Evolutionary conservation across 2,329 filamentous ascomycete genomes (phyloP), one percentile per base, ranked within the genome.

Genomic region (Chaetomium olivaceum): DNA sequence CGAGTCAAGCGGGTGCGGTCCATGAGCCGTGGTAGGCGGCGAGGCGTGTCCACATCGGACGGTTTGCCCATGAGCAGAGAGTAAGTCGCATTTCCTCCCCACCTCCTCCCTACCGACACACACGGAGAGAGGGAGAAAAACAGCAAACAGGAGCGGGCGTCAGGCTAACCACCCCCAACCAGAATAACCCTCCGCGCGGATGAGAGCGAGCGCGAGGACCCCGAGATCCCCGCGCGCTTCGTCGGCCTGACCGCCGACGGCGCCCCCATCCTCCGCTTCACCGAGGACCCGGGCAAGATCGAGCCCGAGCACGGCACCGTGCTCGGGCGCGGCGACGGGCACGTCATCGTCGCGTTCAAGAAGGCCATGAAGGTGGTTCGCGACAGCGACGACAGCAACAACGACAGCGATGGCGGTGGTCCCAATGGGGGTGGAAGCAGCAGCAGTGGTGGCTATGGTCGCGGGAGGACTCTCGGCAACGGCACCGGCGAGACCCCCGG

Each of bases 231-330:
- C 39, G 74, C 73, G 58, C 71, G 78, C 29, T 77, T 83, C 4
- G 74, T 83, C 52, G 81, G 81, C 48, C 80, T 81, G 69, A 81
- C 80, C 1, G 73, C 81, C 11, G 76, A 79, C 4, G 81, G 81
- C 16, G 79, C 79, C 2, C 80, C 81, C 2, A 82, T 83, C 59
- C 70, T 83, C n/a, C 77, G 77, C 21, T 81, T 83, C 64, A 74
- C 70, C 43, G 72, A 77, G n/a, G 71, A 78, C 0, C 33, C 75
- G 8, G 70, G 73, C 25, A 68, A 70, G 12, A 62, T 79, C 31
- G 61, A 59, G 1, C 73, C 75, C 2, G 68, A 75, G 7, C 73
- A 76, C 21, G 75, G 76, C 19, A 72, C 77, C 48, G 67, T 82
- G 1, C 63, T 82, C 4, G 79, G 80, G 8, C 74, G 75, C 48